phyloP scores from a whole-genome alignment of 78 protist genomes.

The Creolimax fragrantissima region DNA sequence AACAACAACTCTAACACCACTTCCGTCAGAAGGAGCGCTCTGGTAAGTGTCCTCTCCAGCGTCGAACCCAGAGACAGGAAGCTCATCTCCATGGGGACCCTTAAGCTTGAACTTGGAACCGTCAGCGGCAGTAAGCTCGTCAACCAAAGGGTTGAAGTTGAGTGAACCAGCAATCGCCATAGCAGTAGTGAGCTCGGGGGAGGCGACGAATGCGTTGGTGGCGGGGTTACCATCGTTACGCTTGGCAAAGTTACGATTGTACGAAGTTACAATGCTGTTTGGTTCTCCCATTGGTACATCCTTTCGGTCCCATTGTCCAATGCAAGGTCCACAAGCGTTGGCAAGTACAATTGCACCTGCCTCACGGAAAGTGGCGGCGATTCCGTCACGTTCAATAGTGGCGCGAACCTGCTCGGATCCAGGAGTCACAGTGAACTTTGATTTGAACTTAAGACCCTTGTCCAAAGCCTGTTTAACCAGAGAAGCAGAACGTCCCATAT shows the following conservation, averaged over 20 bases:
- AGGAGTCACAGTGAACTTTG: conserved; percentile 78
- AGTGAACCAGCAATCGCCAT: conserved; percentile 76
- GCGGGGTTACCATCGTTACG: conserved; percentile 83
- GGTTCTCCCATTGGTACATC: conserved; percentile 64
- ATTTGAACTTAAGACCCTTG: conserved; percentile 68
- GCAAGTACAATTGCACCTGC: conserved; percentile 86
- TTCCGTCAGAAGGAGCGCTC: conserved; percentile 44
- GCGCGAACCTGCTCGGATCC: conserved; percentile 88
- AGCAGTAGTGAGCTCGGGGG: conserved; percentile 89
- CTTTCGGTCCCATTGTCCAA: conserved; percentile 86
- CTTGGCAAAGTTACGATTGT: conserved; percentile 86
- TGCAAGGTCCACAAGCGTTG: conserved; percentile 96
- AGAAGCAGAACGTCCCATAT: conserved; percentile 78
- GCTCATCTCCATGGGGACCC: conserved; percentile 75
- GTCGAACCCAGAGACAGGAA: conserved; percentile 79
- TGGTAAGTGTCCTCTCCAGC: conserved; percentile 81
- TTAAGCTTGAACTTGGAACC: conserved; percentile 56
- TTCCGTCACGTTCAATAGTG: conserved; percentile 79
- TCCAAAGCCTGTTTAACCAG: conserved; percentile 64
- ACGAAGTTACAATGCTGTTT: conserved; percentile 89
- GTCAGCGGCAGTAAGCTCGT: conserved; percentile 52
- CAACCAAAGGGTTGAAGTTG: conserved; percentile 79
- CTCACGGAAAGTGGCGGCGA: conserved; percentile 36
- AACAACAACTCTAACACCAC: conserved; percentile 50
- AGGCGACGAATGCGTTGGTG: conserved; percentile 89